phyloP scores from a whole-genome alignment of 805 yeast genomes.

The Dipodascus albidus region DNA sequence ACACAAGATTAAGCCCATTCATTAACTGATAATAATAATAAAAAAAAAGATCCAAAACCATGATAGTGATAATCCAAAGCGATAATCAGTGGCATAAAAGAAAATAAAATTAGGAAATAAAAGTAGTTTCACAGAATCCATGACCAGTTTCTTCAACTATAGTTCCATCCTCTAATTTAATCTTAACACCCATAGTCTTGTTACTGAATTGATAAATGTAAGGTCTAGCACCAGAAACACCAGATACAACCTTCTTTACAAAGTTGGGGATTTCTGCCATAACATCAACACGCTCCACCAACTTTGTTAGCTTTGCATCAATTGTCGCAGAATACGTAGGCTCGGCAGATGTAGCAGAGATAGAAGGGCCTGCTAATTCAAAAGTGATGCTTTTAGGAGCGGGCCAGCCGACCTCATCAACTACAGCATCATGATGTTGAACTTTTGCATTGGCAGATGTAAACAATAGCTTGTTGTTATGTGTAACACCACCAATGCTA shows the following conservation, averaged over 20 bases:
- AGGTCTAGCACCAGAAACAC: slow-evolving; percentile 95
- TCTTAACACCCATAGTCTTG: slow-evolving; percentile 34
- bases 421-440: slow-evolving; percentile 46
- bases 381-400: slow-evolving; percentile 63
- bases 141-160: slow-evolving; percentile 43
- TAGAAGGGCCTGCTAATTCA: slow-evolving; percentile 38
- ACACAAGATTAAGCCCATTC: background rate
- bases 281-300: slow-evolving; percentile 89
- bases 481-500: slow-evolving; percentile 62
- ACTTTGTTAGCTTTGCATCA: slow-evolving; percentile 45
- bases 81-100: background rate
- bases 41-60: background rate
- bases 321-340: slow-evolving; percentile 31
- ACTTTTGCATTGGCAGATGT: slow-evolving; percentile 58
- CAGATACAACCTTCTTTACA: slow-evolving; percentile 85
- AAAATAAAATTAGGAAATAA: slow-evolving; percentile 35
- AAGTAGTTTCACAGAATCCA: slow-evolving; percentile 72
- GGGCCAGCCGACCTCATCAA: slow-evolving; percentile 82
- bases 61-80: too few relatives aligned
- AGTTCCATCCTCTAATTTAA: slow-evolving; percentile 30
- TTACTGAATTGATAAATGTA: slow-evolving; percentile 87
- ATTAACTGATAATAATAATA: background rate
- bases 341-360: slow-evolving; percentile 34
- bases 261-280: slow-evolving; percentile 95
- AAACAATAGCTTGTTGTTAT: slow-evolving; percentile 48